Evolutionary conservation across 129 eudicot species (phyloP).

Genomic region (sunflower (Helianthus annuus)): DNA sequence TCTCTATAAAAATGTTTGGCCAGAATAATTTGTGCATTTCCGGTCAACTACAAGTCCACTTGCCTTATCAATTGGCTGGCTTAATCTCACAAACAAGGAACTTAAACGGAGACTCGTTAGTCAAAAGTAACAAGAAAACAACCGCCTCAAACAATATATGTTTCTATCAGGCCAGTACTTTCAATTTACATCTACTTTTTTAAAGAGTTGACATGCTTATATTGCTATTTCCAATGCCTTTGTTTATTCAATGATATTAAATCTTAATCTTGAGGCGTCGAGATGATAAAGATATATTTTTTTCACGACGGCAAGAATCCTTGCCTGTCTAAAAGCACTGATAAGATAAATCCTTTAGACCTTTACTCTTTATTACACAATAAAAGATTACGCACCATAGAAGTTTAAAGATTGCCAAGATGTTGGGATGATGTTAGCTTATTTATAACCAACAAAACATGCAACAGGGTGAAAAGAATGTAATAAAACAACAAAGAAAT

Average conservation of each 20-base stretch:
- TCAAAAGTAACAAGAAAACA: not conserved
- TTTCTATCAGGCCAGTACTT: not conserved
- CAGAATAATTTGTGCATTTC: not conserved
- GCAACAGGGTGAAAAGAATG: not conserved
- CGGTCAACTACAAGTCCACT: conserved; percentile 5
- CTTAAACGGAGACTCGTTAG: not conserved
- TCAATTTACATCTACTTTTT: not conserved
- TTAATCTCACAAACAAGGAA: not conserved
- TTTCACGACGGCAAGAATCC: not conserved
- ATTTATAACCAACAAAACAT: not conserved
- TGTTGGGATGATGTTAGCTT: conserved; percentile 1
- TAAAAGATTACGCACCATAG: conserved; percentile 1
- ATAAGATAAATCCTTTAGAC: not conserved
- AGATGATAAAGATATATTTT: not conserved
- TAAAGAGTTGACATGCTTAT: not conserved
- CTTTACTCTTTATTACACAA: not conserved
- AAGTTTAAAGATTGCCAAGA: not conserved
- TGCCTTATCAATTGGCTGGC: conserved; percentile 3
- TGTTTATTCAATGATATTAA: not conserved
- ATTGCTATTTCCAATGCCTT: not conserved
- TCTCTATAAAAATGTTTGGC: conserved; percentile 5
- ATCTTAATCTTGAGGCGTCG: not conserved
- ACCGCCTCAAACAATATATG: not conserved
- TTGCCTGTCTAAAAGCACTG: not conserved
- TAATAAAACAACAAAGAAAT: not conserved